A percentile compares a stretch with the other conserved stretches of the same genome.
phyloP scores from a whole-genome alignment of 768 basidiomycete genomes.

The Lentinula sp. region DNA sequence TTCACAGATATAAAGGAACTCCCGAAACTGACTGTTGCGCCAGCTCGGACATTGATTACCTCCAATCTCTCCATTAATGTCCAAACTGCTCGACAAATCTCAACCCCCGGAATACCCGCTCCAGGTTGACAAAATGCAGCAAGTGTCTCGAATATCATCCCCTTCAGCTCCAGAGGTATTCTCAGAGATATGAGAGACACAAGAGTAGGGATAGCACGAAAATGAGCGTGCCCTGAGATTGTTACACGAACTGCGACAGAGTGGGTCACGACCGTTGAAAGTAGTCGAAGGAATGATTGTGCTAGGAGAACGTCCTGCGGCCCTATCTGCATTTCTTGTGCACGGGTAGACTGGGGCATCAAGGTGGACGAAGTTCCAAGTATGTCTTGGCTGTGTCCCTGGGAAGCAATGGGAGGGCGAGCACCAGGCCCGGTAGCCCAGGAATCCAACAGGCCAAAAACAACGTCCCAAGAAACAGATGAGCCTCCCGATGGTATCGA shows the following conservation, averaged over 20 bases:
- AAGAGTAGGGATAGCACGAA: conserved; percentile 77
- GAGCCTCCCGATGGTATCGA: conserved; percentile 46
- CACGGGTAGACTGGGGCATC: conserved; percentile 31
- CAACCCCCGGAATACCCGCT: conserved; percentile 63
- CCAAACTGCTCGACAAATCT: conserved; percentile 83
- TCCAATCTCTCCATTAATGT: conserved; percentile 77
- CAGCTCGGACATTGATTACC: conserved; percentile 67
- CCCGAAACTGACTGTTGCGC: conserved; percentile 30
- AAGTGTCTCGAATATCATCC: conserved; percentile 73
- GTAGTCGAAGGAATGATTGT: conserved; percentile 73
- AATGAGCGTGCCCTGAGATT: conserved; percentile 68
- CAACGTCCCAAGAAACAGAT: conserved; percentile 69
- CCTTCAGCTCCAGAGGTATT: conserved; percentile 89
- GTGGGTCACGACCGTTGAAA: conserved; percentile 67
- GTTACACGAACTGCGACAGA: conserved; percentile 77
- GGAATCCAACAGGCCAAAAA: conserved; percentile 70
- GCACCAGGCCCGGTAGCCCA: conserved; percentile 59
- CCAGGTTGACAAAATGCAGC: conserved; percentile 82
- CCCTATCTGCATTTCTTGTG: conserved; percentile 43
- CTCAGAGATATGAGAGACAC: conserved; percentile 72
- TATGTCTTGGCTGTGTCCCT: conserved; percentile 23
- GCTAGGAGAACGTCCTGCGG: conserved; percentile 75
- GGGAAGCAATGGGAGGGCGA: conserved; percentile 38
- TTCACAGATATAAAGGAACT: conserved; percentile 50
- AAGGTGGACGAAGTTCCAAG: conserved; percentile 5